phyloP scores from a whole-genome alignment of 805 yeast genomes.

The Blastobotrys attinorum region DNA sequence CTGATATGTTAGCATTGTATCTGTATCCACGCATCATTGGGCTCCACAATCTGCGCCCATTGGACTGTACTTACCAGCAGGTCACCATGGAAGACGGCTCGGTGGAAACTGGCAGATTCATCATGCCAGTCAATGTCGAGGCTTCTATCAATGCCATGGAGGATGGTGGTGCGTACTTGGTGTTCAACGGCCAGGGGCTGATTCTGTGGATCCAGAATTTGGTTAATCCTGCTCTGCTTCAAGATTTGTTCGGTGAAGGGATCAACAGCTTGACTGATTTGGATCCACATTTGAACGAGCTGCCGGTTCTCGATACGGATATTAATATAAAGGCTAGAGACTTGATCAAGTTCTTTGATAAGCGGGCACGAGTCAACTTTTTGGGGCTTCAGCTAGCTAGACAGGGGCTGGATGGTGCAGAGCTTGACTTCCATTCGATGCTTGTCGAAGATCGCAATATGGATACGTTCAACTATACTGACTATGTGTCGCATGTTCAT shows the following conservation, averaged over 20 bases:
- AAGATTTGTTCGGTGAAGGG: constrained; percentile 67
- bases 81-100: background rate
- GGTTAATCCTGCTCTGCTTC: constrained; percentile 56
- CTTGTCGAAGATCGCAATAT: constrained; percentile 67
- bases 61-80: constrained; percentile 40
- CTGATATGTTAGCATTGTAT: constrained; percentile 50
- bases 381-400: constrained; percentile 54
- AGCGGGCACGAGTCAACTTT: constrained; percentile 32
- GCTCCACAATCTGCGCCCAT: constrained; percentile 53
- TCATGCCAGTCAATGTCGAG: constrained; percentile 43
- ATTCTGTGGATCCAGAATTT: constrained; percentile 62
- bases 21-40: constrained; percentile 78
- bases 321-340: constrained; percentile 62
- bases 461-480: constrained; percentile 53
- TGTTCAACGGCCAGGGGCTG: constrained; percentile 58
- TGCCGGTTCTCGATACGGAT: constrained; percentile 65
- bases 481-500: constrained; percentile 63
- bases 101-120: constrained; percentile 35
- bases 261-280: constrained; percentile 34
- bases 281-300: constrained; percentile 42
- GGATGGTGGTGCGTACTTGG: constrained; percentile 68
- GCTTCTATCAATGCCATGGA: constrained; percentile 37
- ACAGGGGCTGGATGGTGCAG: constrained; percentile 55
- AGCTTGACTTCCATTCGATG: constrained; percentile 46
- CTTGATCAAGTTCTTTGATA: constrained; percentile 49